Evolutionary conservation across 345 rosid genomes (phyloP).

Genomic region (Euphorbia tirucalli): DNA sequence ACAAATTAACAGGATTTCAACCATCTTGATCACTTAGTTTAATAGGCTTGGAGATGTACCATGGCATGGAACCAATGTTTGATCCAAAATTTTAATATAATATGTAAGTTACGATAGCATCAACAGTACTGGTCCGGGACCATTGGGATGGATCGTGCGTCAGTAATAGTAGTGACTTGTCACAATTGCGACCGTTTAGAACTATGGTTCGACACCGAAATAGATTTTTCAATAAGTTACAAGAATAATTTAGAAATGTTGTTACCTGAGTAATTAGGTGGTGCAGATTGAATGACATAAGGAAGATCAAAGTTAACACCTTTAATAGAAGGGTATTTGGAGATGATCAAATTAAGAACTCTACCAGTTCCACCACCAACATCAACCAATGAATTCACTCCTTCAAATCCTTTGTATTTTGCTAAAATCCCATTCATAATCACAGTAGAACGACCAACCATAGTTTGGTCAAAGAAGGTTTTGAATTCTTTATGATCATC

Average conservation of each 20-base stretch:
- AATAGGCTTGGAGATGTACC: too few relatives aligned
- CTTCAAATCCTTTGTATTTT: constrained; percentile 41
- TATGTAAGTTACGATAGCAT: too few relatives aligned
- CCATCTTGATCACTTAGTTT: too few relatives aligned
- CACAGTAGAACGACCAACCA: constrained; percentile 21
- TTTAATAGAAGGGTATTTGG: constrained; percentile 41
- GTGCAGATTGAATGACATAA: constrained; percentile 24
- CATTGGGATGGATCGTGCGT: too few relatives aligned
- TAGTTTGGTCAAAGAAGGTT: constrained; percentile 25
- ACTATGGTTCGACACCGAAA: too few relatives aligned
- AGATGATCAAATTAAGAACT: constrained; percentile 31
- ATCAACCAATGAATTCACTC: constrained; percentile 24
- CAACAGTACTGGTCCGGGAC: too few relatives aligned
- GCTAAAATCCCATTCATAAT: constrained; percentile 32
- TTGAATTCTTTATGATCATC: constrained; percentile 15
- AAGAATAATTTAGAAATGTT: not conserved
- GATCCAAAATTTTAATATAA: too few relatives aligned
- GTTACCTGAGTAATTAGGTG: constrained; percentile 36
- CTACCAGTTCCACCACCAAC: constrained; percentile 42
- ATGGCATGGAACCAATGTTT: too few relatives aligned
- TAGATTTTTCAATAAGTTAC: too few relatives aligned
- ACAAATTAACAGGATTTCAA: too few relatives aligned
- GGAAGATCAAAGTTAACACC: constrained; percentile 56
- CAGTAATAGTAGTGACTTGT: too few relatives aligned
- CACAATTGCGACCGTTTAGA: too few relatives aligned